Evolutionary conservation across 257 asterid species (phyloP).

Genomic region (Petunia secreta): DNA sequence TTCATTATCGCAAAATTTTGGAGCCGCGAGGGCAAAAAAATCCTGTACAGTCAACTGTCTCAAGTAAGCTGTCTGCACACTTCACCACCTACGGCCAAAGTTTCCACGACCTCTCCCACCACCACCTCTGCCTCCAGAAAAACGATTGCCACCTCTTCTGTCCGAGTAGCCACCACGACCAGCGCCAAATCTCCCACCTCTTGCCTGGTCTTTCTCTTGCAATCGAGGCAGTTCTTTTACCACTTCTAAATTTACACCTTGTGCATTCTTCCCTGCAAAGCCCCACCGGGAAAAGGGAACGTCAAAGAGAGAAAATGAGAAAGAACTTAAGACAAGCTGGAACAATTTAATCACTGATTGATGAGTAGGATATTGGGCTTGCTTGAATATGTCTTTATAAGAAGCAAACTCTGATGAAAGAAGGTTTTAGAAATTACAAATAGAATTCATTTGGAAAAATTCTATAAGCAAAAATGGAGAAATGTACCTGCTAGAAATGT

Average conservation of each 20-base stretch:
- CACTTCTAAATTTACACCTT: conserved; percentile 65
- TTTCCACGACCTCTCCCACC: conserved; percentile 44
- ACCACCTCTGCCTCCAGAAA: conserved; percentile 39
- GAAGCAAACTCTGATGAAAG: conserved; percentile 1
- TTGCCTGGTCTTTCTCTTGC: conserved; percentile 67
- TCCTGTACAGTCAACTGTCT: background rate
- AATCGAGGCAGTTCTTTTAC: conserved; percentile 65
- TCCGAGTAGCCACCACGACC: conserved; percentile 43
- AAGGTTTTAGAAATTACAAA: background rate
- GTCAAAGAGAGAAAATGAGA: background rate
- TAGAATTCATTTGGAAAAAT: background rate
- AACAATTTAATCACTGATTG: background rate
- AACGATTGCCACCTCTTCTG: conserved; percentile 41
- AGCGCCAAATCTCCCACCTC: conserved; percentile 55
- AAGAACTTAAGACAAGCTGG: background rate
- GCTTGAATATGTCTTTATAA: background rate
- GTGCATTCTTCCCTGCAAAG: conserved; percentile 62
- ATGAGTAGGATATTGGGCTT: background rate
- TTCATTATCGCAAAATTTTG: conserved; percentile 25
- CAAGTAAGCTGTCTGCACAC: background rate
- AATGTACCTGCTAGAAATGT: conserved; percentile 65
- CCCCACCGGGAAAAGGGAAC: conserved; percentile 1
- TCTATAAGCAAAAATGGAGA: background rate
- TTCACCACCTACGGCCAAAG: conserved; percentile 60
- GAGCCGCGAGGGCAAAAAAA: background rate